Conservation (phyloP, 371 early-diverging fungal species). For the Apophysomyces elegans region DNA sequence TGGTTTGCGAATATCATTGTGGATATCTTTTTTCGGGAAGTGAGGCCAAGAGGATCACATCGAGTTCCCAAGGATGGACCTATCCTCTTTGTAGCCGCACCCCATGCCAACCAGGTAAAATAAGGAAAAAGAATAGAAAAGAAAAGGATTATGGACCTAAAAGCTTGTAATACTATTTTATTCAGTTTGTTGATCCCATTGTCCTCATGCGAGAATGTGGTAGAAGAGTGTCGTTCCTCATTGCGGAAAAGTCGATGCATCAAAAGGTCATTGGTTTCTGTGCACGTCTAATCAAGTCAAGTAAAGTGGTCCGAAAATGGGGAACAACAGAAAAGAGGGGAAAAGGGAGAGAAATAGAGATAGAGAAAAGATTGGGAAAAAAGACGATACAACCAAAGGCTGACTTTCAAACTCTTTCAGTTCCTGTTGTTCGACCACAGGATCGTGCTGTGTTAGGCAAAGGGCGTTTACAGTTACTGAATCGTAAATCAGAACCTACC, state of each 20-base stretch:
- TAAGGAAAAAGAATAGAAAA: no score
- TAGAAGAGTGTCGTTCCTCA: slow-evolving; percentile 79
- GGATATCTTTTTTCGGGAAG: slow-evolving; percentile 86
- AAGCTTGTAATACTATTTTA: neutral
- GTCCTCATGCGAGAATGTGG: slow-evolving; percentile 78
- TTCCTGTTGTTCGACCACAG: slow-evolving; percentile 91
- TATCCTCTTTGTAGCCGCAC: slow-evolving; percentile 91
- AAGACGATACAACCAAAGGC: neutral
- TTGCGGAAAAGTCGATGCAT: slow-evolving; percentile 87
- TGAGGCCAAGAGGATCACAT: slow-evolving; percentile 82
- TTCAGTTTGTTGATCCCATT: slow-evolving; percentile 89
- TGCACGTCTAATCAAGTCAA: slow-evolving; percentile 70
- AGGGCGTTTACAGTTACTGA: slow-evolving; percentile 69
- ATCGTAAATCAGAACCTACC: slow-evolving; percentile 65
- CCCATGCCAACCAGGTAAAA: slow-evolving; percentile 89
- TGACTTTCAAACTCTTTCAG: slow-evolving; percentile 31
- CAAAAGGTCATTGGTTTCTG: slow-evolving; percentile 80
- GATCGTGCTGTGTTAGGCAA: slow-evolving; percentile 75
- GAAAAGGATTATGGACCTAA: no score
- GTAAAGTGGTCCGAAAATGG: slow-evolving; percentile 32
- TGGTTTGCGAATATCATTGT: slow-evolving; percentile 63
- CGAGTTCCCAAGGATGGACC: slow-evolving; percentile 85
- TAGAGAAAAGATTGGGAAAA: neutral
- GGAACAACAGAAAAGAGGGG: no score
- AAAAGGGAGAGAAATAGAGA: neutral